Evolutionary conservation across 495 filamentous ascomycete species (phyloP).

Genomic region (Trichocladium uniseriatum): DNA sequence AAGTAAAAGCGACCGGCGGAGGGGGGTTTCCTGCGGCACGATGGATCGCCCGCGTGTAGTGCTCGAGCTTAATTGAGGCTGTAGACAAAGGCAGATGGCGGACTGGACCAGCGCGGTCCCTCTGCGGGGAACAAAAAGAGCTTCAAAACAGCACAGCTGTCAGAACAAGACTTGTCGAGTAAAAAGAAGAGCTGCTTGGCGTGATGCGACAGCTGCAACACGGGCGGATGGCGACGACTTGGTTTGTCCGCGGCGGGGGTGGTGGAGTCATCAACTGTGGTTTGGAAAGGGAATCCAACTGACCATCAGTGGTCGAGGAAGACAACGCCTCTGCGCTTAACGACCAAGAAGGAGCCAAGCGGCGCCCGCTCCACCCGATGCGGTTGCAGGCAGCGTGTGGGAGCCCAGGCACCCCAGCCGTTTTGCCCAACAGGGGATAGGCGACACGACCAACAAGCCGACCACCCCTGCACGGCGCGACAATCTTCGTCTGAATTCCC

Average conservation of each 20-base stretch:
- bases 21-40: conserved; percentile 6
- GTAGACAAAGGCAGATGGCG: neutral
- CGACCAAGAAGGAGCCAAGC: conserved; percentile 14
- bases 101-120: neutral
- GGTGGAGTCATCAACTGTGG: conserved; percentile 12
- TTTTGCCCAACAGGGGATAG: conserved; percentile 11
- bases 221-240: conserved; percentile 12
- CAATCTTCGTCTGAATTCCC: neutral
- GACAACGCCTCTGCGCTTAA: conserved; percentile 20
- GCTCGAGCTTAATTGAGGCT: conserved; percentile 15
- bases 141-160: conserved; percentile 10
- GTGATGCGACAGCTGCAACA: conserved; percentile 9
- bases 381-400: neutral
- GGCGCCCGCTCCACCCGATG: neutral
- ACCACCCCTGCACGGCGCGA: conserved; percentile 5
- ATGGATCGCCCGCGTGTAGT: conserved; percentile 17
- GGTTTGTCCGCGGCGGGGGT: conserved; percentile 15
- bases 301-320: conserved; percentile 4
- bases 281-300: conserved; percentile 4
- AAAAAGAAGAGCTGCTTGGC: conserved; percentile 7
- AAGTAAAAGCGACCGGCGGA: conserved; percentile 1
- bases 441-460: conserved; percentile 2
- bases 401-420: conserved; percentile 7
- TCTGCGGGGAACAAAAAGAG: conserved; percentile 11
- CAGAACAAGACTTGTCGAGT: conserved; percentile 1